Evolutionary conservation across 2,329 filamentous ascomycete genomes (phyloP), one percentile per base, ranked within the genome.

Genomic region (Trichoderma polysporum): DNA sequence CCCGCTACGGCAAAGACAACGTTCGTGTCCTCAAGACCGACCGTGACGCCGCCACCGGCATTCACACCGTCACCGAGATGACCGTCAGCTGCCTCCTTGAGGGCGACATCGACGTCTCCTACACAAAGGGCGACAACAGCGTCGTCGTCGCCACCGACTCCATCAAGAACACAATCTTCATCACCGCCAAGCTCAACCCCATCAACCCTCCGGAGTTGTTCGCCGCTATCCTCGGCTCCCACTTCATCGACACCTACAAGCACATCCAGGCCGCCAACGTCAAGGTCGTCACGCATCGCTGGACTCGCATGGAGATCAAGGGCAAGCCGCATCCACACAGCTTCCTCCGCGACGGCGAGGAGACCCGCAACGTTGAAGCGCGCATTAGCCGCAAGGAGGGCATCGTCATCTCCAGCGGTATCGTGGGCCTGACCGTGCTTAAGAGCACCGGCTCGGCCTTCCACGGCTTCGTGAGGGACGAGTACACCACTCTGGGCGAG

Each of bases 391-490:
- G 91, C 72, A 83, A 84, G 69, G 84, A 86, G 71, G 92, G 92
- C 69, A 90, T 97, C 74, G 84, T 86, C 66, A 85, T 99, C 75
- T 86, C 85, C 73, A 94, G 92, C 75, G 88, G 89, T 70, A 92
- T 99, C 74, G 85, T 87, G 70, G 93, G 91, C 68, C 84, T 98
- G 61, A 86, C 93, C 13, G 94, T 99, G 56, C 88, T 99, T 71
- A 99, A 99, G 85, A 96, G 91, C 84, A 99, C 95, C 1, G 94
- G 93, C 35, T 97, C 94, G 37, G 92, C 93, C 72, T 99, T 99
- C 86, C 91, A 97, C 81, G 91, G 93, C 73, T 99, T 97, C 80
- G 85, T 97, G 71, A 88, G 91, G 50, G 93, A 99, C 79, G 94
- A 97, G 79, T 99, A 88, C 84, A 98, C 95, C 68, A 94, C 92